Conservation (phyloP, 2,329 filamentous ascomycete species). For the Botrytis cinerea region DNA sequence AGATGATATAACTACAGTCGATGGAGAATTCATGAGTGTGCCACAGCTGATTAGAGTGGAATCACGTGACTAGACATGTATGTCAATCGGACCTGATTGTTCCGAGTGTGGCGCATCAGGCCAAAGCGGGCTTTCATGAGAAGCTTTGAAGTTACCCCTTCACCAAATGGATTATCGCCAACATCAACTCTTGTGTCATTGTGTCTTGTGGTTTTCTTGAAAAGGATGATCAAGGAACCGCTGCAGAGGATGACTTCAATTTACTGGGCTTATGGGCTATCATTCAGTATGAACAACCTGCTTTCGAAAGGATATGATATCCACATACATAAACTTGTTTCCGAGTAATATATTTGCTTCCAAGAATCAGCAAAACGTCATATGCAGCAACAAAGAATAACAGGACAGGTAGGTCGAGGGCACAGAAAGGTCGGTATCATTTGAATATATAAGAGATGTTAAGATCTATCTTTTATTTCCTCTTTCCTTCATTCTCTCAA, state of each 20-base stretch:
- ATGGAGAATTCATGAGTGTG: not conserved
- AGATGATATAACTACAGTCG: not conserved
- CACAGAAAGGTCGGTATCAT: not conserved
- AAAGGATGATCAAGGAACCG: not conserved
- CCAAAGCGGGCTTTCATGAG: not conserved
- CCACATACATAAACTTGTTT: constrained; percentile 12
- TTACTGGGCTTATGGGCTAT: not conserved
- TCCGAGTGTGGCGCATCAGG: not conserved
- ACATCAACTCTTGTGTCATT: not conserved
- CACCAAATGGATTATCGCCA: not conserved
- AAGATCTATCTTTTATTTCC: not conserved
- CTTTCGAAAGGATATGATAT: not conserved
- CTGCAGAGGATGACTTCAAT: not conserved
- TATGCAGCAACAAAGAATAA: constrained; percentile 7
- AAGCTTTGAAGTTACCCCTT: not conserved
- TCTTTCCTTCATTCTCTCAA: not conserved
- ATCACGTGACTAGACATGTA: not conserved
- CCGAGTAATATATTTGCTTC: constrained; percentile 15
- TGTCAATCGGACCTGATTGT: rapidly evolving
- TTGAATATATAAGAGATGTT: not conserved
- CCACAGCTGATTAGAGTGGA: rapidly evolving
- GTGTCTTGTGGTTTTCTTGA: not conserved
- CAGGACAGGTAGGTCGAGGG: constrained; percentile 3
- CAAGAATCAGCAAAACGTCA: constrained; percentile 21
- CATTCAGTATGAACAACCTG: not conserved